Evolutionary conservation across 345 rosid species (phyloP), one percentile per base, ranked within the genome.

Genomic region (Heritiera fomes): DNA sequence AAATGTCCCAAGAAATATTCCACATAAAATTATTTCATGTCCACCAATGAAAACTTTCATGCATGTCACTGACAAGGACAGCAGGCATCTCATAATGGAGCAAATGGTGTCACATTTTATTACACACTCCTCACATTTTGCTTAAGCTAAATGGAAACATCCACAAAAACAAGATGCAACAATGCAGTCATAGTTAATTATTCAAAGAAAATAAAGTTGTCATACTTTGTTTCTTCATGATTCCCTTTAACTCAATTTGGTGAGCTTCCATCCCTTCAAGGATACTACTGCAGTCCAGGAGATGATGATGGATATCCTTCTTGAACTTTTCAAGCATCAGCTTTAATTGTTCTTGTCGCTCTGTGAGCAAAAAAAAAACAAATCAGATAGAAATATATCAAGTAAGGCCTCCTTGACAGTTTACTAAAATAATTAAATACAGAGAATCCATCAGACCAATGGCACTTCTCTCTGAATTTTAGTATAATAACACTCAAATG

Each of bases 161-260:
- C 14, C 41, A 68, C 34, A 20, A 43, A 73, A 77, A 64, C 56
- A 77, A 28, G 59, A 52, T 6, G 69, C 49, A 68, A 56, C 45
- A 18, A 73, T 67, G 53, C 45, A 62, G 43, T 6, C 68, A 63
- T 15, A 47, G 17, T 17, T 59, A 70, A 23, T 70, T 69, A 38
- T 55, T 50, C 71, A 68, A 34, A 60, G 50, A 28, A 77, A 47
- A 28, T 66, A 75, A 77, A 74, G 65, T 32, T 71, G 32, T n/a
- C 90, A 43, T 92, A 95, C 99, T 91, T 90, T 91, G 97, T 85
- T 87, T 91, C 81, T 94, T 93, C 82, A 87, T 66, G 46, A 83
- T 78, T 86, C 88, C 93, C 75, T 87, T 90, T 75, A 94, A 56
- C 63, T 94, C 97, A 79, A 56, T 82, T 69, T 94, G 90, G 83